Conservation (phyloP, 2,329 filamentous ascomycete genomes). For the Didymella pomorum region DNA sequence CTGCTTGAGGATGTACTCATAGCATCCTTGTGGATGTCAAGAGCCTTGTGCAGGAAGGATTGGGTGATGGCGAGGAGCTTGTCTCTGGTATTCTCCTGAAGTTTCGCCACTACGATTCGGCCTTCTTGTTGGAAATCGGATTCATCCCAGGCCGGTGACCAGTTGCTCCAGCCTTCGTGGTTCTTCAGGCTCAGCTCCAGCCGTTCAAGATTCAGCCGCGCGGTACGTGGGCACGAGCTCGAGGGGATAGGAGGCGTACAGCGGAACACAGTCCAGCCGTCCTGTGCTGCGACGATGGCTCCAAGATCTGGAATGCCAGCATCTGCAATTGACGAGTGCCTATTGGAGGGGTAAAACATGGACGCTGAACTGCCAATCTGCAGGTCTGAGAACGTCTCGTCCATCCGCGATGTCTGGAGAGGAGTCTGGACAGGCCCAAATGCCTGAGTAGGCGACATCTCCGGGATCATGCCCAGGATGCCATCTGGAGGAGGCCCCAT, state of each 20-base stretch:
- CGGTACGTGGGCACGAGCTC: slow-evolving; percentile 60
- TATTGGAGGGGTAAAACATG: slow-evolving; percentile 51
- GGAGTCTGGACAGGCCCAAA: slow-evolving; percentile 56
- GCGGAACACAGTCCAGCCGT: slow-evolving; percentile 62
- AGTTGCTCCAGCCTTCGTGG: slow-evolving; percentile 61
- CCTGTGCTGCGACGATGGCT: slow-evolving; percentile 59
- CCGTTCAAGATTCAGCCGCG: slow-evolving; percentile 59
- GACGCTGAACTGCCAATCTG: slow-evolving; percentile 55
- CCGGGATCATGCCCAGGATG: slow-evolving; percentile 57
- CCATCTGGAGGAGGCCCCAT: slow-evolving; percentile 52
- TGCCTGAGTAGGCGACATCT: slow-evolving; percentile 49
- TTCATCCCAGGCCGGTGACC: slow-evolving; percentile 61
- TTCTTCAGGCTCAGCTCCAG: slow-evolving; percentile 61
- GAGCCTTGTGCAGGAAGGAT: slow-evolving; percentile 73
- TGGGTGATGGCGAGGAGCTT: slow-evolving; percentile 76
- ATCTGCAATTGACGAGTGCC: slow-evolving; percentile 53
- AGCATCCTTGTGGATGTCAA: slow-evolving; percentile 70
- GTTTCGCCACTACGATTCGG: slow-evolving; percentile 56
- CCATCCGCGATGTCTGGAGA: slow-evolving; percentile 57
- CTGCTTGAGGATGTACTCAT: slow-evolving; percentile 52
- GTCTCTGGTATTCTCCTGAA: slow-evolving; percentile 67
- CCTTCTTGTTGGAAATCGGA: slow-evolving; percentile 57
- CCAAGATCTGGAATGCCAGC: slow-evolving; percentile 54
- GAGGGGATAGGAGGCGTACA: slow-evolving; percentile 60
- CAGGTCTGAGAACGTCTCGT: slow-evolving; percentile 57